These are phyloP conservation scores for Tetraselmis chui DNA, from an alignment of 139 green algal genomes.

Conservation along the genomic window DNA sequence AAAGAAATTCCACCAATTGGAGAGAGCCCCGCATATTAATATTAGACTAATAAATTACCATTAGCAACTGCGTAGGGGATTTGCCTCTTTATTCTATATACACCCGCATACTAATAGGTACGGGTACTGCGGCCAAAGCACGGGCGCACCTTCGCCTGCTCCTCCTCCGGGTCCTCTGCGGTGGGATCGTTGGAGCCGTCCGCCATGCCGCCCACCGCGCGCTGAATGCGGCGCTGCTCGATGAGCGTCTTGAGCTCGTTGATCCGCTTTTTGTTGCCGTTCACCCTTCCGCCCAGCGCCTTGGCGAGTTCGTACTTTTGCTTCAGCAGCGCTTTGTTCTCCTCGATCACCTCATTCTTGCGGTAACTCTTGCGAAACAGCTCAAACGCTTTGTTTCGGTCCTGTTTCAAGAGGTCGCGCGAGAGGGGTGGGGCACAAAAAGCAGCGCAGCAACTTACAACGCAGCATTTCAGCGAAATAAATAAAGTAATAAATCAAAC, in stretches of 20 bases:
- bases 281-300: constrained; percentile 32
- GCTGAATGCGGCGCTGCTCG: constrained; percentile 59
- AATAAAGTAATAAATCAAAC: no score
- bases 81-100: no score
- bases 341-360: constrained; percentile 70
- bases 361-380: constrained; percentile 75
- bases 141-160: constrained; percentile 35
- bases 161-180: constrained; percentile 43
- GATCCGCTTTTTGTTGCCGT: constrained; percentile 43
- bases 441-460: no score
- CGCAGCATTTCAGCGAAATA: no score
- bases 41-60: no score
- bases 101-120: no score
- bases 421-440: no score
- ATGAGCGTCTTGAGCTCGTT: constrained; percentile 54
- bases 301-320: constrained; percentile 75
- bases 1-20: no score
- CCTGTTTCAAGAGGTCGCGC: no score
- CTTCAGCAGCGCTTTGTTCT: constrained; percentile 77
- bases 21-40: no score
- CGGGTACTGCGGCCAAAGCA: no score
- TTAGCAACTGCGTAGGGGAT: no score
- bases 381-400: constrained; percentile 74
- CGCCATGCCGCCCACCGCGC: constrained; percentile 24
- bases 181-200: constrained; percentile 4